Conservation (phyloP, 768 basidiomycete species). For the Boletus sp. region DNA sequence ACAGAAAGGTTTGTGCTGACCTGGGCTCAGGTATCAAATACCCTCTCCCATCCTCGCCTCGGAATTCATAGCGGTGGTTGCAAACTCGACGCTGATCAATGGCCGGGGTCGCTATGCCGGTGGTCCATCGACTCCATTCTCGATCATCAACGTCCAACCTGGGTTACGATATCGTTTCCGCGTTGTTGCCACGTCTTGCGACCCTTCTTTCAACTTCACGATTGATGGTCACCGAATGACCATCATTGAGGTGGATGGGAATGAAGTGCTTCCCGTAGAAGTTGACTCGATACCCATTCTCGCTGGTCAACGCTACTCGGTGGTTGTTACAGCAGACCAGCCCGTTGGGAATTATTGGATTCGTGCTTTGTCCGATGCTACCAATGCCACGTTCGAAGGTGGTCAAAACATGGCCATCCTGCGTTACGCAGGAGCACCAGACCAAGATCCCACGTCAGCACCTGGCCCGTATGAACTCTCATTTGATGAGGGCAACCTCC, state of each 20-base stretch:
- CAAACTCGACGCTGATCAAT: constrained; percentile 51
- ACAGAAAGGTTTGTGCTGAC: constrained; percentile 7
- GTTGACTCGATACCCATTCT: constrained; percentile 37
- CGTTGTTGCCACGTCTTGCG: constrained; percentile 51
- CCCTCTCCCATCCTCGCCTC: constrained; percentile 18
- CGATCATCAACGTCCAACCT: constrained; percentile 43
- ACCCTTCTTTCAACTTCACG: constrained; percentile 40
- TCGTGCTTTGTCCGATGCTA: constrained; percentile 37
- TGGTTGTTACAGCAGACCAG: constrained; percentile 47
- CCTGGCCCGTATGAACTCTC: constrained; percentile 26
- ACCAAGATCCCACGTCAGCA: constrained; percentile 42
- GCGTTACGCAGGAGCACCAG: constrained; percentile 45
- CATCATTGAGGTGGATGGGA: constrained; percentile 53
- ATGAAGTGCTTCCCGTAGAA: constrained; percentile 39
- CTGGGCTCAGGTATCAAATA: constrained; percentile 35
- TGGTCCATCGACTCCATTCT: constrained; percentile 39
- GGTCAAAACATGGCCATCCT: constrained; percentile 52
- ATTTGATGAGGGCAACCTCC: constrained; percentile 41
- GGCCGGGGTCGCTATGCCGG: constrained; percentile 46
- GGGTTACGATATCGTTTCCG: constrained; percentile 54
- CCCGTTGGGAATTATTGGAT: constrained; percentile 56
- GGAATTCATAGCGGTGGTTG: constrained; percentile 7
- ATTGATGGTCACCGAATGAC: constrained; percentile 49
- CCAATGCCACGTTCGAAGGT: constrained; percentile 26
- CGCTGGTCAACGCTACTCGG: constrained; percentile 44